Base-by-base conservation (phyloP, 345 rosid genomes). In the Trapa incisa region DNA sequence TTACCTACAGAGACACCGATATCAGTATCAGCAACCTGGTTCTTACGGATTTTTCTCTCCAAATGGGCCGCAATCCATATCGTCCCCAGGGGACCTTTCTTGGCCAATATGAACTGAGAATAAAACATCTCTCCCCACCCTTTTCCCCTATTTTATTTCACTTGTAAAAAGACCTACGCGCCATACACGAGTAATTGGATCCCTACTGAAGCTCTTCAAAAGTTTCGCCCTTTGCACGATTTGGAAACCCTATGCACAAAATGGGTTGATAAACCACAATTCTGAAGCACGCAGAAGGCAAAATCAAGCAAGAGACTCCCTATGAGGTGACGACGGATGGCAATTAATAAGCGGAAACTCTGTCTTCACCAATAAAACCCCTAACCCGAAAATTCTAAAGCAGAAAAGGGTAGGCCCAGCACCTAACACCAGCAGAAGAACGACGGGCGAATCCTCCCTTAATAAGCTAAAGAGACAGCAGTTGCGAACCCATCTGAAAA, bases 41-140 rank as follows among this genome's bases (percentile, higher is more conserved):
- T 95, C 88, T 95, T 95, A 4, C 99, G 94, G 63, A 95, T 97
- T 87, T 95, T 95, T 80, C 99, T 84, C 84, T 95, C 99, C 82
- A 95, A 80, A 79, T 95, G 99, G 56, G 99, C 99, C 2, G 99
- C 99, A 39, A 95, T 95, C 99, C 99, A 95, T 75, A 95, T 95
- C 2, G 99, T 95, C 72, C 99, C 97, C 66, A 95, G 84, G 63
- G 99, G 99, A 68, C 99, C 99, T 83, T 95, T 95, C 92, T 95
- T 95, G 61, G 99, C 99, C 86, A 95, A 80, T 76, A 95, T 95
- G 76, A 95, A 95, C 81, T 95, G 99, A 65, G 99, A 91, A 74
- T 95, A 95, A 78, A 95, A 95, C 99, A 95, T 95, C 68, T 80
- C 77, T 78, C 70, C 56, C 37, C 12, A 32, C 33, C 32, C 22